Conservation (phyloP, 2,329 filamentous ascomycete species). For the Botryotinia calthae region DNA sequence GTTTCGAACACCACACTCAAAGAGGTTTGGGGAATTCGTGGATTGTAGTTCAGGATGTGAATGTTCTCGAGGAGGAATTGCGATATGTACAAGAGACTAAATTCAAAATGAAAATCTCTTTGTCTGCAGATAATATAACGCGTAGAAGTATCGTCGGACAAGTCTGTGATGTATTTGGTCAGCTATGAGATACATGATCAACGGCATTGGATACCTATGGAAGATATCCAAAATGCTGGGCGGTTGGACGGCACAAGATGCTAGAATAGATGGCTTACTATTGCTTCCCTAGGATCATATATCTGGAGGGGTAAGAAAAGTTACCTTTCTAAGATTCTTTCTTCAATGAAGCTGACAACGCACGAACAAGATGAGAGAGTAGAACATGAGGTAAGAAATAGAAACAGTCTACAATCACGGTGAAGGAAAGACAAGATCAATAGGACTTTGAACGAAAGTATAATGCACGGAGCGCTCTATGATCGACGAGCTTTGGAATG, state of each 20-base stretch:
- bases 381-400: slow-evolving; percentile 20
- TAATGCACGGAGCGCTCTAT: slow-evolving; percentile 31
- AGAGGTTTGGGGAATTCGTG: background rate
- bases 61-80: slow-evolving; percentile 5
- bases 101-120: slow-evolving; percentile 26
- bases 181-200: background rate
- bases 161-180: slow-evolving; percentile 27
- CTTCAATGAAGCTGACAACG: slow-evolving; percentile 19
- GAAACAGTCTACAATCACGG: slow-evolving; percentile 25
- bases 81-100: slow-evolving; percentile 8
- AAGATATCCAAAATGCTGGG: background rate
- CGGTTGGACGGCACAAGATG: background rate
- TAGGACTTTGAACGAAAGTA: slow-evolving; percentile 10
- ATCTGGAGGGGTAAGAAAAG: slow-evolving; percentile 1
- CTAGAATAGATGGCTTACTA: slow-evolving; percentile 16
- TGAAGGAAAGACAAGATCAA: slow-evolving; percentile 21
- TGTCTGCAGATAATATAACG: slow-evolving; percentile 28
- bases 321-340: background rate
- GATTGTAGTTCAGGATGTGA: background rate
- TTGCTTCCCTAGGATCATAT: slow-evolving; percentile 3
- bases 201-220: background rate
- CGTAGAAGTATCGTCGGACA: slow-evolving; percentile 27
- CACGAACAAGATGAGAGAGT: slow-evolving; percentile 11
- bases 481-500: slow-evolving; percentile 22
- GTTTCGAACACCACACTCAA: background rate